Conservation (phyloP, 1,284 basidiomycete genomes). For the Phellinidium pouzarii region DNA sequence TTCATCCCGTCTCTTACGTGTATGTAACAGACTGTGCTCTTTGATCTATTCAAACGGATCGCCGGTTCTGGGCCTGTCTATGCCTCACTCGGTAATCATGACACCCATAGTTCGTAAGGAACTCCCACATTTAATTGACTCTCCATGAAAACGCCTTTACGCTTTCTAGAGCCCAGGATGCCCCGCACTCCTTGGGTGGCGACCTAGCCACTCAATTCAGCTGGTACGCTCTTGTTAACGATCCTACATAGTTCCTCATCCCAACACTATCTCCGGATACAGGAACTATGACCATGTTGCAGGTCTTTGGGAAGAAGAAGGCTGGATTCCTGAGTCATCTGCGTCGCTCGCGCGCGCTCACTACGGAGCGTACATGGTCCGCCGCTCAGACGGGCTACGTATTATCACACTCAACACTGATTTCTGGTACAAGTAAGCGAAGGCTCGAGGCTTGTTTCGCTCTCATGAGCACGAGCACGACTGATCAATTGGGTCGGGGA, state of each 20-base stretch:
- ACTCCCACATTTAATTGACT: constrained; percentile 19
- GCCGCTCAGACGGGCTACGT: constrained; percentile 58
- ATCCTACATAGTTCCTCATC: neutral
- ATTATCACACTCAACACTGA: constrained; percentile 77
- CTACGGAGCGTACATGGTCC: constrained; percentile 71
- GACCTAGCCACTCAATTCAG: constrained; percentile 52
- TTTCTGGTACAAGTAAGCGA: constrained; percentile 39
- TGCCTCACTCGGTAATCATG: constrained; percentile 71
- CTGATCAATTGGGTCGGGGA: neutral
- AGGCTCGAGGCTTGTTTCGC: no score
- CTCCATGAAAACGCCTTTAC: constrained; percentile 1
- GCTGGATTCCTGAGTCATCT: constrained; percentile 60
- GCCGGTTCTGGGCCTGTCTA: constrained; percentile 65
- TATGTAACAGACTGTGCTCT: constrained; percentile 49
- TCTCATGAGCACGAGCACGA: neutral
- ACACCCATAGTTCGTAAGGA: constrained; percentile 58
- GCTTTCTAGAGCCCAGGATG: constrained; percentile 50
- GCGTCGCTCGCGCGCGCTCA: constrained; percentile 58
- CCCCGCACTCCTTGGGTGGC: constrained; percentile 51
- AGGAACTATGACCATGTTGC: constrained; percentile 76
- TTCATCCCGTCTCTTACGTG: neutral
- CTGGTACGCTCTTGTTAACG: constrained; percentile 39
- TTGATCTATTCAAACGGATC: constrained; percentile 55
- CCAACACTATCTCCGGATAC: neutral
- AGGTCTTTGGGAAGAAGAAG: constrained; percentile 59